Base-by-base conservation (phyloP, 192 early-diverging fungal genomes). In the Rhizophagus clarus region DNA sequence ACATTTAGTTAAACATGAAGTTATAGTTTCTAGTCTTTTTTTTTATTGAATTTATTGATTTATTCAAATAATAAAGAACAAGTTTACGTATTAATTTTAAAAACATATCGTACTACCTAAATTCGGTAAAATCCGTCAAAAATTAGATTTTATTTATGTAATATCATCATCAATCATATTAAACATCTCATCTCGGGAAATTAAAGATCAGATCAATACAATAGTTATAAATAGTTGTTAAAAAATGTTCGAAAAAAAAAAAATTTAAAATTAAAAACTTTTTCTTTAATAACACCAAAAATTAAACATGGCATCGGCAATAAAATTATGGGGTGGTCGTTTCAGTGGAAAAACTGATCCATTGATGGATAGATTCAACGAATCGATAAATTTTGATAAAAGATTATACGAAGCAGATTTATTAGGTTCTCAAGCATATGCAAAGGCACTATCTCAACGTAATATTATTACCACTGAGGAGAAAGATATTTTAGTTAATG, bases 351-450 rank as follows among this genome's bases (percentile, higher is more conserved):
- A 90, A 61, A 94, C 90, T 62, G 98, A 99, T 87, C 97, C 98
- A 22, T 84, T 98, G 12, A 99, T 99, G 98, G 94, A 97, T 72
- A 89, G 88, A 62, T 98, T 99, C 88, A 99, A 99, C 84, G 95
- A 92, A 78, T 98, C 96, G 1, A 94, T 99, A 72, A 87, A 90
- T 74, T 99, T 97, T 86, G 98, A 99, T 83, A 90, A 90, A 24
- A 95, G 95, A 11, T 96, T 99, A 94, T 93, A 91, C 84, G 88
- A 91, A 34, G 98, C 94, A 47, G 98, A 99, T 81, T 89, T 95
- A 79, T 80, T 84, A 61, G 98, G 96, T 1, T 97, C 96, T 12
- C 91, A 94, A 77, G 96, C 95, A 14, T 98, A 98, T 82, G 92
- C 93, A 80, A 93, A 94, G 67, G 96, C 96, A 1, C 88, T 97